phyloP scores from a whole-genome alignment of 2,329 filamentous ascomycete genomes.

The Fusarium bulbicola region DNA sequence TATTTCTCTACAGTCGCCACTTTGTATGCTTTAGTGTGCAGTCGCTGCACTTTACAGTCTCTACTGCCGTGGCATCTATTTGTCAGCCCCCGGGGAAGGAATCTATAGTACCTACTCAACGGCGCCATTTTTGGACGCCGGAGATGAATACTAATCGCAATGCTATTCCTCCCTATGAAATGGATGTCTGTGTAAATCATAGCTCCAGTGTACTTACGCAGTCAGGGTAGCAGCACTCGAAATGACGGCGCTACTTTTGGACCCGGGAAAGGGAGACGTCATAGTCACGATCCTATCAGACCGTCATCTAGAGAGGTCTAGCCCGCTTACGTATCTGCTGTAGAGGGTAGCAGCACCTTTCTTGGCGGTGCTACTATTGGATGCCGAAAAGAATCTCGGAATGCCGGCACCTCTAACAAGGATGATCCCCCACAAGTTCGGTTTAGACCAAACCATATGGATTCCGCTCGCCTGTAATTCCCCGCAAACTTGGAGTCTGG shows the following conservation, averaged over 20 bases:
- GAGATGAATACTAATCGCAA: neutral
- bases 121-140: neutral
- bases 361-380: neutral
- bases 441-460: neutral
- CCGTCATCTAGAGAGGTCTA: neutral
- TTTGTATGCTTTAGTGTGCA: neutral
- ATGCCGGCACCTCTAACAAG: neutral
- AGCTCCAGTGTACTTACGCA: neutral
- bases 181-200: rapidly evolving
- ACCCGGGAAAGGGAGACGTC: neutral
- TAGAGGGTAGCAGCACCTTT: neutral
- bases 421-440: neutral
- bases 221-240: neutral
- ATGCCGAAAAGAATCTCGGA: neutral
- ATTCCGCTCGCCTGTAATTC: neutral
- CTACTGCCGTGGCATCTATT: neutral
- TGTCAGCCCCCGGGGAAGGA: neutral
- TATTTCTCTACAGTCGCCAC: neutral
- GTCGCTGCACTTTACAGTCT: neutral
- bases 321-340: neutral
- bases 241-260: neutral
- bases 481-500: constrained; percentile 1
- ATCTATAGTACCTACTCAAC: rapidly evolving
- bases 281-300: neutral
- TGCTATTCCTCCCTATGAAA: neutral